These are phyloP conservation scores for Cyberlindnera xylosilytica DNA, from an alignment of 805 yeast species.

Conservation along the genomic window DNA sequence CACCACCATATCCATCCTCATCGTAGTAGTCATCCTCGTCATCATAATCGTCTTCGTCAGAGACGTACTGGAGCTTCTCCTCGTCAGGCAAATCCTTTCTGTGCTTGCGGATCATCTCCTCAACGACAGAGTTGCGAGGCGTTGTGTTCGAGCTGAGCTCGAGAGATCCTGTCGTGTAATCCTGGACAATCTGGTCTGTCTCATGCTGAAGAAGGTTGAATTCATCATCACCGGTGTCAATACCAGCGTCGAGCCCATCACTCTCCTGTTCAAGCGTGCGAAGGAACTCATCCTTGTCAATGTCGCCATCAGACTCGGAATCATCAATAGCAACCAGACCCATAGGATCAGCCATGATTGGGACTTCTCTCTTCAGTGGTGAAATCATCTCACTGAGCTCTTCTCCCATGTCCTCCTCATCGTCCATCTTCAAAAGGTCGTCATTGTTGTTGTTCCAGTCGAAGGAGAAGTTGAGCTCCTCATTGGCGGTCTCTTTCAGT, in stretches of 20 bases:
- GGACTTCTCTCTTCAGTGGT: conserved; percentile 18
- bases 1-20: conserved; percentile 29
- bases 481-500: conserved; percentile 16
- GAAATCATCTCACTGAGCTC: conserved; percentile 33
- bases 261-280: conserved; percentile 32
- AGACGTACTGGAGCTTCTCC: conserved; percentile 31
- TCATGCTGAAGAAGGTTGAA: conserved; percentile 37
- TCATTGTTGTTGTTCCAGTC: conserved; percentile 40
- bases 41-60: conserved; percentile 32
- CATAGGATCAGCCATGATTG: conserved; percentile 21
- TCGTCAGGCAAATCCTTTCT: conserved; percentile 41
- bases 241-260: conserved; percentile 35
- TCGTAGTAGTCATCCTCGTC: conserved; percentile 26
- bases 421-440: conserved; percentile 21
- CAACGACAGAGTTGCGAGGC: conserved; percentile 32
- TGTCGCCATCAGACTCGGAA: conserved; percentile 58
- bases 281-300: conserved; percentile 45
- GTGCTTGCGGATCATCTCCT: conserved; percentile 38
- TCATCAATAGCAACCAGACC: conserved; percentile 27
- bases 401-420: conserved; percentile 54
- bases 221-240: conserved; percentile 33
- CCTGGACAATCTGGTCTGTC: conserved; percentile 41
- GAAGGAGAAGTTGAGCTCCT: conserved; percentile 40
- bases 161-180: conserved; percentile 31
- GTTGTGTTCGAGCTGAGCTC: conserved; percentile 29